Evolutionary conservation across 257 asterid species (phyloP), one percentile per base, ranked within the genome.

Genomic region (Oldenlandia corymbosa): DNA sequence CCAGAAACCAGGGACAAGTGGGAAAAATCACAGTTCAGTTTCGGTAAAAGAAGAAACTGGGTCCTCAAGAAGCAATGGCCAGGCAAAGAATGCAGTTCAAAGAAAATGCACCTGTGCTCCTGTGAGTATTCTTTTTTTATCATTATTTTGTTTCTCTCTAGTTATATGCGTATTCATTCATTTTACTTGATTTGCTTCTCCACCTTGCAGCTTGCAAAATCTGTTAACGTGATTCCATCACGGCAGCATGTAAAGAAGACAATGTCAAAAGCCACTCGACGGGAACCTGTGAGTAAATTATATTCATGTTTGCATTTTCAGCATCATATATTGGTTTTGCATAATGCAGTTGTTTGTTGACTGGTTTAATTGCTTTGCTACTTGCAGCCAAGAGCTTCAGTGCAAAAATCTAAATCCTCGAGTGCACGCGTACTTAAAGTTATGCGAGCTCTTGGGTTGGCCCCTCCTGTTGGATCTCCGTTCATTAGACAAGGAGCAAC

Each of bases 381-480:
- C 23, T 65, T 61, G 52, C 73, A 62, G 73, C 46, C 68, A 23
- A 43, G 49, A 7, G 8, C 68, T 18, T 62, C 27, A 46, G 73
- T 42, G 43, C 73, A 46, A 67, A 50, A 64, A 45, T 14, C 43
- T 12, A 60, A 28, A 39, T 55, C 55, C 58, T 60, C 37, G 18
- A 76, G 70, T 51, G 21, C 66, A 11, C 81, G 75, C 16, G 48
- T 46, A 52, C 24, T 72, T 30, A 76, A 76, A 51, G 52, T 72
- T 39, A 76, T 76, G 81, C 75, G 72, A n/a, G 60, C 54, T 66
- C 78, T 76, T 41, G 81, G 75, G 48, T 65, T 76, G 67, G 51
- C 59, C 52, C 75, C 81, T 64, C 81, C 81, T 47, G 62, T 43
- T 23, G 75, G 70, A 34, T 76, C 81, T 60, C 81, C 81, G 27